Evolutionary conservation across 1,284 basidiomycete genomes (phyloP).

Genomic region (Volvariella volvacea): DNA sequence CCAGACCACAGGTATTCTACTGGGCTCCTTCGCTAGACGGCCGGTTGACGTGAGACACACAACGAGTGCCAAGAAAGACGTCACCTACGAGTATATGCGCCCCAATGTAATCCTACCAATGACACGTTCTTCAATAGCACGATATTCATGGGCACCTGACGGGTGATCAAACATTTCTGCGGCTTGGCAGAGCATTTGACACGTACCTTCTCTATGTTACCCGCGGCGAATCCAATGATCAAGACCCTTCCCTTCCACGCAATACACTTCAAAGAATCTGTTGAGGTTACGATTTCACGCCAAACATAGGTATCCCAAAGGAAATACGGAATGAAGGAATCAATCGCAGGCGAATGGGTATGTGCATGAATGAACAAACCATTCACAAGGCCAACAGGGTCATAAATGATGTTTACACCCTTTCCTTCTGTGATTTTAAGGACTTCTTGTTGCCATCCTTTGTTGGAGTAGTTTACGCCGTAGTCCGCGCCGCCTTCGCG

Average conservation of each 20-base stretch:
- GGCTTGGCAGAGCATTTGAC: neutral
- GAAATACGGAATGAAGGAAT: conserved; percentile 4
- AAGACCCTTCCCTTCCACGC: conserved; percentile 91
- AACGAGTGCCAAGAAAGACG: neutral
- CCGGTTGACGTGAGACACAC: conserved; percentile 1
- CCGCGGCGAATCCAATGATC: conserved; percentile 89
- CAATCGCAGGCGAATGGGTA: too few relatives aligned
- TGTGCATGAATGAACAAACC: conserved; percentile 41
- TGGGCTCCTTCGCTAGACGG: conserved; percentile 58
- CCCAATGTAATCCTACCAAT: conserved; percentile 82
- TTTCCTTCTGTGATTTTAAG: conserved; percentile 69
- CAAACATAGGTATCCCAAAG: neutral
- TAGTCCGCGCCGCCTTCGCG: conserved; percentile 68
- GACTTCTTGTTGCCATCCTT: conserved; percentile 73
- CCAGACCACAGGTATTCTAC: conserved; percentile 68
- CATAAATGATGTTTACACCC: conserved; percentile 86
- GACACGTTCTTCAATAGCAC: conserved; percentile 85
- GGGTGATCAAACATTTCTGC: conserved; percentile 1
- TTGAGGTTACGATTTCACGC: neutral
- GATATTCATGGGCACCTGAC: conserved; percentile 79
- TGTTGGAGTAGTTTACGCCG: conserved; percentile 57
- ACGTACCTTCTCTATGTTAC: conserved; percentile 81
- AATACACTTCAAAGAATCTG: conserved; percentile 83
- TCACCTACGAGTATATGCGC: conserved; percentile 68
- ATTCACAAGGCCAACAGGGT: conserved; percentile 79